Evolutionary conservation across 257 asterid genomes (phyloP).

Genomic region (Scutellaria baicalensis): DNA sequence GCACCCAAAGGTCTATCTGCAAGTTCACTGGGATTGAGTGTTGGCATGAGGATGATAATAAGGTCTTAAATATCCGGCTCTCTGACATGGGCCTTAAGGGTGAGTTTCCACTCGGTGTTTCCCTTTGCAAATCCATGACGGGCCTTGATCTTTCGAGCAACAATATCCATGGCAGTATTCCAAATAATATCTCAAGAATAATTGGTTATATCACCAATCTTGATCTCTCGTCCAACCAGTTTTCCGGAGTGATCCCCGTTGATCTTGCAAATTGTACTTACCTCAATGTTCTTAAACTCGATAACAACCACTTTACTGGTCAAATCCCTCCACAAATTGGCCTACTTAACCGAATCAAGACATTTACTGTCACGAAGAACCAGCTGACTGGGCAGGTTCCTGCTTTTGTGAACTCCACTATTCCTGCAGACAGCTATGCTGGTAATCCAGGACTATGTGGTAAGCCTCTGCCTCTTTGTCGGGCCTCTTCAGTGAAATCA

Average conservation of each 20-base stretch:
- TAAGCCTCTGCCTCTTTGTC: slow-evolving; percentile 27
- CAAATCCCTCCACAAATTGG: slow-evolving; percentile 38
- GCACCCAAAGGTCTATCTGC: slow-evolving; percentile 59
- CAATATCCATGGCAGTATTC: slow-evolving; percentile 45
- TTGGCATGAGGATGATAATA: slow-evolving; percentile 73
- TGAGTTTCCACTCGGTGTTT: slow-evolving; percentile 58
- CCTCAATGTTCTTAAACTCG: slow-evolving; percentile 47
- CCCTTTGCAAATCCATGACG: slow-evolving; percentile 51
- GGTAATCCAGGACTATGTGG: slow-evolving; percentile 42
- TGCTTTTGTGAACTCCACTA: not conserved
- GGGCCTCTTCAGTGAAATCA: slow-evolving; percentile 3
- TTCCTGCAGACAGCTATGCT: slow-evolving; percentile 20
- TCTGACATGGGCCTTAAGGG: slow-evolving; percentile 72
- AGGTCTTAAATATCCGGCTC: slow-evolving; percentile 51
- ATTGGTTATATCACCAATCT: slow-evolving; percentile 32
- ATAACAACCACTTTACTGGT: slow-evolving; percentile 48
- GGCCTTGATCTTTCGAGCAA: slow-evolving; percentile 77
- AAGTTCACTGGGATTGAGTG: slow-evolving; percentile 59
- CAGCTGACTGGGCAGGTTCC: slow-evolving; percentile 36
- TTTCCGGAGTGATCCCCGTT: slow-evolving; percentile 63
- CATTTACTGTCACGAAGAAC: slow-evolving; percentile 31
- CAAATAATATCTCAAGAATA: slow-evolving; percentile 40
- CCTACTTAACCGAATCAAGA: slow-evolving; percentile 25
- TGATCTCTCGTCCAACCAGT: slow-evolving; percentile 70
- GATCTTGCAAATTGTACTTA: slow-evolving; percentile 46